Evolutionary conservation across 2,329 filamentous ascomycete genomes (phyloP), one percentile per base, ranked within the genome.

Genomic region (Hymenoscyphus repandus): DNA sequence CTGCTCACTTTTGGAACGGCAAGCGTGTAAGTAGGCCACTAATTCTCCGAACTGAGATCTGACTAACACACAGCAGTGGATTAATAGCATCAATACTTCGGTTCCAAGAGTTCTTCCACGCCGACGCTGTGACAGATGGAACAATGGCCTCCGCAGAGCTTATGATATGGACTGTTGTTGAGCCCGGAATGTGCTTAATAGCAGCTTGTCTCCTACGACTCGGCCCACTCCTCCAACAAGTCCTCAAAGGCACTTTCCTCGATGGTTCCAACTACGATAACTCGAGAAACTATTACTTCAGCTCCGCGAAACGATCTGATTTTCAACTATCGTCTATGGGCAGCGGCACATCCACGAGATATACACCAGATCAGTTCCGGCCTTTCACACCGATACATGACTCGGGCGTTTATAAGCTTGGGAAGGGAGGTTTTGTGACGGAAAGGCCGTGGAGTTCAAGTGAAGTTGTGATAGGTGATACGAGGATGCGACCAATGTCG

Each of bases 91-190:
- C 48, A n/a, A 38, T 43, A 2, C 15, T 49, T 22, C 47, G 47
- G 6, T 49, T 49, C 22, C n/a, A 22, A 6, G 11, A 34, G n/a
- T 45, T 49, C 20, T 49, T 43, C 22, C 32, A 34, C 17, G 18
- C 18, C 31, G 32, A 49, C 15, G 31, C 41, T 12, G 20, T 38
- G 6, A 32, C 41, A 11, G 47, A 49, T 32, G 31, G 30, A 4
- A 32, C 41, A 6, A 40, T 42, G 30, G 38, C 47, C 11, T 44
- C 47, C 4, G 41, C 40, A 11, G 22, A 37, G n/a, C 47, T 45
- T 7, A 45, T 49, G 40, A 49, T 49, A 12, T 49, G 47, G 47
- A 49, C 47, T 3, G 18, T 44, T 10, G 18, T 49, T 12, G 47
- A 49, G 18, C 40, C 47, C 2, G 47, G 40, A 27, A 49, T 45